These are phyloP conservation scores for Psilocybe sp. DNA, from an alignment of 768 basidiomycete species.

Conservation along the genomic window DNA sequence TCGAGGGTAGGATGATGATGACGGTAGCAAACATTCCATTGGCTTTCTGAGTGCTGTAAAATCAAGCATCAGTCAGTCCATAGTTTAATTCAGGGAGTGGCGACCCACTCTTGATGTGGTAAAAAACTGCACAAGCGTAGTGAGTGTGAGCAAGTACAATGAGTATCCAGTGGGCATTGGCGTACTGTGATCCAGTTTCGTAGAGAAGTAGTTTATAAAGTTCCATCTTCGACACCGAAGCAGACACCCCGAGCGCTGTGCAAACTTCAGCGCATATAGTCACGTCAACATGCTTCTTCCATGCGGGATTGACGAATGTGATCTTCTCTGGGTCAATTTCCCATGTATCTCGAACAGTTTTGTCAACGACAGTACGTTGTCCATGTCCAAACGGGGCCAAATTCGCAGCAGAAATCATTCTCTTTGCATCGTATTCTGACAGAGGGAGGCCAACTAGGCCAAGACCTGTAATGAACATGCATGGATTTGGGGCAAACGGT, in stretches of 20 bases:
- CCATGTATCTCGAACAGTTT: slow-evolving; percentile 46
- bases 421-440: slow-evolving; percentile 32
- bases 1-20: slow-evolving; percentile 44
- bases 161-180: slow-evolving; percentile 5
- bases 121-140: slow-evolving; percentile 34
- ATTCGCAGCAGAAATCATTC: slow-evolving; percentile 29
- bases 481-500: slow-evolving; percentile 37
- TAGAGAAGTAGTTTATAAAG: slow-evolving; percentile 48
- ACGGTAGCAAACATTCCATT: slow-evolving; percentile 51
- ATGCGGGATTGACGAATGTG: slow-evolving; percentile 37
- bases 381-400: slow-evolving; percentile 47
- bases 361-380: slow-evolving; percentile 39
- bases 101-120: slow-evolving; percentile 43
- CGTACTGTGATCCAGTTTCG: slow-evolving; percentile 48
- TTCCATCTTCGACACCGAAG: slow-evolving; percentile 31
- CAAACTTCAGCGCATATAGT: slow-evolving; percentile 29
- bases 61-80: not conserved
- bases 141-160: not conserved
- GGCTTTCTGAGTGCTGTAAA: slow-evolving; percentile 40
- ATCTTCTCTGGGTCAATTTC: slow-evolving; percentile 42
- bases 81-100: not conserved
- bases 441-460: slow-evolving; percentile 45
- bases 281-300: slow-evolving; percentile 31
- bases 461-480: slow-evolving; percentile 33
- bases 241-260: slow-evolving; percentile 31